phyloP scores from a whole-genome alignment of 2,329 filamentous ascomycete species.

The Botrytis galanthina region DNA sequence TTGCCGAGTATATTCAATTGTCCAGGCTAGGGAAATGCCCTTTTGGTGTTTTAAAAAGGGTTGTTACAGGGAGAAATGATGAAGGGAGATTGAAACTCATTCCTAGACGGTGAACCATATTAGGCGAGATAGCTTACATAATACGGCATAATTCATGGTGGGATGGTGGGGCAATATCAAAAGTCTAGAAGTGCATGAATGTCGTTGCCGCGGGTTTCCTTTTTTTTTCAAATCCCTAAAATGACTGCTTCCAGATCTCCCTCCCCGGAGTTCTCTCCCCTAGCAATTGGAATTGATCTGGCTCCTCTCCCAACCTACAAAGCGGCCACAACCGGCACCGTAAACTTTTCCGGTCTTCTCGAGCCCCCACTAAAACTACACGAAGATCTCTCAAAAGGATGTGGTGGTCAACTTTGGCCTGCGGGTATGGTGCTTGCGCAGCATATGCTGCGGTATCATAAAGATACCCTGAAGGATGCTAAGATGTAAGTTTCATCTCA shows the following conservation, averaged over 20 bases:
- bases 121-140: constrained; percentile 1
- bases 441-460: constrained; percentile 77
- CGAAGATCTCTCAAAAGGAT: constrained; percentile 83
- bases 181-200: background rate
- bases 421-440: constrained; percentile 85
- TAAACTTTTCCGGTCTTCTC: constrained; percentile 73
- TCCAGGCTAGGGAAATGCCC: background rate
- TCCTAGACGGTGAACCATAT: background rate
- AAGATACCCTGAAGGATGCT: constrained; percentile 59
- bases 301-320: constrained; percentile 61
- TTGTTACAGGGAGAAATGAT: constrained; percentile 10
- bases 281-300: constrained; percentile 51
- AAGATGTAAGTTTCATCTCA: constrained; percentile 59
- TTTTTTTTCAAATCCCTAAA: constrained; percentile 5
- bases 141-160: background rate
- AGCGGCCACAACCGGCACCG: constrained; percentile 49
- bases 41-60: background rate
- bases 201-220: background rate
- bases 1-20: constrained; percentile 14
- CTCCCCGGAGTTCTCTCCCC: constrained; percentile 38
- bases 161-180: constrained; percentile 15
- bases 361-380: constrained; percentile 68
- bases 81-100: background rate
- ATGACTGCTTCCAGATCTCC: constrained; percentile 36
- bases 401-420: constrained; percentile 92